A percentile compares a stretch with the other conserved stretches of the same genome.
phyloP scores from a whole-genome alignment of 2,329 filamentous ascomycete genomes.

The Furcasterigmium furcatum region DNA sequence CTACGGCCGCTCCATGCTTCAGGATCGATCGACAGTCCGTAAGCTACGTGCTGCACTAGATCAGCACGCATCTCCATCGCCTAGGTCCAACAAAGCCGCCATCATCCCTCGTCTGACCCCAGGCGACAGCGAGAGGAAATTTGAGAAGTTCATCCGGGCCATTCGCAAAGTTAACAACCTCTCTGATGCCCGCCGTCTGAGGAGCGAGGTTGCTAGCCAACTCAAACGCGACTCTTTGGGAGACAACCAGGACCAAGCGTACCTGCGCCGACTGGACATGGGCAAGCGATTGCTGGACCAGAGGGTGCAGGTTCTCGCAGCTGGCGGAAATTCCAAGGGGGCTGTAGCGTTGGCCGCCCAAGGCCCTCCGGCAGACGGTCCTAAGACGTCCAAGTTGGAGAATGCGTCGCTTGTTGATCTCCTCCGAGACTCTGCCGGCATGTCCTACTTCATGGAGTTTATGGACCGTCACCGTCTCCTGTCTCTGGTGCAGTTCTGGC shows the following conservation, averaged over 20 bases:
- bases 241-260: slow-evolving; percentile 79
- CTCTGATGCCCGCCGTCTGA: slow-evolving; percentile 87
- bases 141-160: slow-evolving; percentile 88
- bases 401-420: slow-evolving; percentile 78
- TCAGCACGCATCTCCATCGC: slow-evolving; percentile 83
- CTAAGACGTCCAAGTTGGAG: slow-evolving; percentile 60
- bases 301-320: slow-evolving; percentile 77
- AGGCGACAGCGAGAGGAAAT: slow-evolving; percentile 84
- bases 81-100: slow-evolving; percentile 59
- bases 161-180: slow-evolving; percentile 87
- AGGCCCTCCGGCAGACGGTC: slow-evolving; percentile 21
- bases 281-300: slow-evolving; percentile 89
- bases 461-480: slow-evolving; percentile 92
- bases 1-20: slow-evolving; percentile 79
- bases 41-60: slow-evolving; percentile 90
- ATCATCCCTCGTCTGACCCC: slow-evolving; percentile 77
- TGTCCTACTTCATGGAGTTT: slow-evolving; percentile 99
- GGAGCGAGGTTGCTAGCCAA: slow-evolving; percentile 89
- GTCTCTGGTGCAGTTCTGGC: slow-evolving; percentile 94
- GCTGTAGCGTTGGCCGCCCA: neutral
- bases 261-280: slow-evolving; percentile 85
- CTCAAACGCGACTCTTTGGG: slow-evolving; percentile 78
- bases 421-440: slow-evolving; percentile 82
- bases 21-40: slow-evolving; percentile 92
- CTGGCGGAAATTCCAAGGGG: slow-evolving; percentile 54